Evolutionary conservation across 305 asterid genomes (phyloP).

Genomic region (Fraxinus dipetala): DNA sequence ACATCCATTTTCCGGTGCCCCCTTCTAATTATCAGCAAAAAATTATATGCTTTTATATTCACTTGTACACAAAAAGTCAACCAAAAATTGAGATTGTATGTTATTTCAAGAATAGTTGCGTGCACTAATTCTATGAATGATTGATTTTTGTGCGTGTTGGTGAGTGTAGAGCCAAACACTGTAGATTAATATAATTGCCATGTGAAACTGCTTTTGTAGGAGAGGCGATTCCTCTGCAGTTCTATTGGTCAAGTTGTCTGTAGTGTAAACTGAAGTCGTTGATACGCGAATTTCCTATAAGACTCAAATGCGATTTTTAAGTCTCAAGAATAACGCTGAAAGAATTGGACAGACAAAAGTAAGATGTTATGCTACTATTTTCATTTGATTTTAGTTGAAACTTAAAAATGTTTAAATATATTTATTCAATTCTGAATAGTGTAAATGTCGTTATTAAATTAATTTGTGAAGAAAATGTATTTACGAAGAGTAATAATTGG

Average conservation of each 20-base stretch:
- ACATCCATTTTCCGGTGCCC: conserved; percentile 45
- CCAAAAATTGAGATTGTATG: background rate
- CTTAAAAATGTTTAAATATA: background rate
- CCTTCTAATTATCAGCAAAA: background rate
- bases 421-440: no score
- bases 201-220: background rate
- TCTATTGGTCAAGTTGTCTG: background rate
- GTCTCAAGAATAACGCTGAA: background rate
- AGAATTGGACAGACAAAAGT: no score
- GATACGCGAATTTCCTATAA: background rate
- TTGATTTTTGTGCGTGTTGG: background rate
- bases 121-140: background rate
- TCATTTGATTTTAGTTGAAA: background rate
- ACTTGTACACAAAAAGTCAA: background rate
- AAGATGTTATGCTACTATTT: background rate
- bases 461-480: background rate
- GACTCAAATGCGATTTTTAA: background rate
- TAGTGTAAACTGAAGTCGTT: background rate
- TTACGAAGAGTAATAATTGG: background rate
- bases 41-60: background rate
- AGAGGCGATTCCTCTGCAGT: conserved; percentile 1
- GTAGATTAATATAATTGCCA: background rate
- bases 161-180: background rate
- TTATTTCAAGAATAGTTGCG: background rate
- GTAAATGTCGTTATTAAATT: no score